Evolutionary conservation across 768 basidiomycete species (phyloP).

Genomic region (Saitozyma podzolica): DNA sequence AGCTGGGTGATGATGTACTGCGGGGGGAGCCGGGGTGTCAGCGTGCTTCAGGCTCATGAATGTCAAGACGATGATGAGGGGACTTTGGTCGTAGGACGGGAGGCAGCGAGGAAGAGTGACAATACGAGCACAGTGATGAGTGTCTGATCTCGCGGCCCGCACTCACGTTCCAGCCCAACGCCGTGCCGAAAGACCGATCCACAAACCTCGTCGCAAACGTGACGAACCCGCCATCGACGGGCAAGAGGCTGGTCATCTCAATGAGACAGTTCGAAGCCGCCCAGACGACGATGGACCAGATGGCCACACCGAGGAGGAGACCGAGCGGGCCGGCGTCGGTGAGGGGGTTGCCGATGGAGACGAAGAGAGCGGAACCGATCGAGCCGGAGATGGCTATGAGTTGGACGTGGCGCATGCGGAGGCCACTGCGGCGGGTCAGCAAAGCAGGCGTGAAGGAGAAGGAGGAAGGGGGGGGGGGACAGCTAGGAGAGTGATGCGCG

Average conservation of each 20-base stretch:
- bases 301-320: conserved; percentile 24
- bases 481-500: too few species aligned
- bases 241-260: conserved; percentile 31
- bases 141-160: too few species aligned
- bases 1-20: conserved; percentile 25
- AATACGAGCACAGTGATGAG: too few species aligned
- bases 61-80: background rate
- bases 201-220: conserved; percentile 28
- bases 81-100: background rate
- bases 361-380: conserved; percentile 32
- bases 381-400: conserved; percentile 37
- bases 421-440: conserved; percentile 11
- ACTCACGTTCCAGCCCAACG: conserved; percentile 37
- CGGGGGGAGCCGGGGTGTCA: background rate
- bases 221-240: conserved; percentile 32
- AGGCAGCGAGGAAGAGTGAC: too few species aligned
- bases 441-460: too few species aligned
- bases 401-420: conserved; percentile 36
- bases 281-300: conserved; percentile 23
- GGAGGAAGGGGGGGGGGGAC: too few species aligned
- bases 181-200: conserved; percentile 24
- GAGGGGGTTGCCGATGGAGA: conserved; percentile 26
- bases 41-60: background rate
- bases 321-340: conserved; percentile 28
- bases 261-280: conserved; percentile 22